Conservation (phyloP, 345 rosid species). For the Brassica nigra region DNA sequence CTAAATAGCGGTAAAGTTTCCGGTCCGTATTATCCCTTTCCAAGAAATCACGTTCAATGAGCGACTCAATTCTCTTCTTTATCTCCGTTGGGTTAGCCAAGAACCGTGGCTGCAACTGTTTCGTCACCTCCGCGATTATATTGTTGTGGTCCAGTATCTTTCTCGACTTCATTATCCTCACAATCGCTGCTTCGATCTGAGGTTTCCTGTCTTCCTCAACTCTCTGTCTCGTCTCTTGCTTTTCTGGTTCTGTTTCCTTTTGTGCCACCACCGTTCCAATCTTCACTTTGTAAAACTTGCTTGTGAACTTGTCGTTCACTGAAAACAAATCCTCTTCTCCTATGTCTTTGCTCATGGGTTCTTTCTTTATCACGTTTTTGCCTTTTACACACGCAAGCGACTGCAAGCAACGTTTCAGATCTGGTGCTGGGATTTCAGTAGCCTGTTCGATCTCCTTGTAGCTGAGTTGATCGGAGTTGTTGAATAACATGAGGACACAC, state of each 20-base stretch:
- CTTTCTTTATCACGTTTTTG: slow-evolving; percentile 90
- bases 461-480: slow-evolving; percentile 76
- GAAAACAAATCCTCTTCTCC: slow-evolving; percentile 81
- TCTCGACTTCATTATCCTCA: slow-evolving; percentile 98
- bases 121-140: slow-evolving; percentile 85
- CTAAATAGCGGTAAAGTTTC: slow-evolving; percentile 90
- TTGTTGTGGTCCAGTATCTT: slow-evolving; percentile 94
- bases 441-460: slow-evolving; percentile 96
- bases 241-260: slow-evolving; percentile 96
- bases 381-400: slow-evolving; percentile 94
- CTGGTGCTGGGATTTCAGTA: slow-evolving; percentile 81
- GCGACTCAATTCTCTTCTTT: slow-evolving; percentile 96
- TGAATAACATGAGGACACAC: slow-evolving; percentile 94
- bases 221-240: slow-evolving; percentile 96
- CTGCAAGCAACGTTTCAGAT: slow-evolving; percentile 90
- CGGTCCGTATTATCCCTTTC: slow-evolving; percentile 88
- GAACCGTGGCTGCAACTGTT: slow-evolving; percentile 95
- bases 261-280: slow-evolving; percentile 98
- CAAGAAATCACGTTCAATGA: slow-evolving; percentile 97
- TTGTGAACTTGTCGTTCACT: slow-evolving; percentile 87
- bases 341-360: slow-evolving; percentile 97
- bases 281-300: slow-evolving; percentile 97
- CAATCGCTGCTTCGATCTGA: slow-evolving; percentile 98
- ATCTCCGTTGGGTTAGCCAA: slow-evolving; percentile 94
- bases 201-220: slow-evolving; percentile 99